Conservation (phyloP, 2,329 filamentous ascomycete species). For the Sphaceloma murrayae region DNA sequence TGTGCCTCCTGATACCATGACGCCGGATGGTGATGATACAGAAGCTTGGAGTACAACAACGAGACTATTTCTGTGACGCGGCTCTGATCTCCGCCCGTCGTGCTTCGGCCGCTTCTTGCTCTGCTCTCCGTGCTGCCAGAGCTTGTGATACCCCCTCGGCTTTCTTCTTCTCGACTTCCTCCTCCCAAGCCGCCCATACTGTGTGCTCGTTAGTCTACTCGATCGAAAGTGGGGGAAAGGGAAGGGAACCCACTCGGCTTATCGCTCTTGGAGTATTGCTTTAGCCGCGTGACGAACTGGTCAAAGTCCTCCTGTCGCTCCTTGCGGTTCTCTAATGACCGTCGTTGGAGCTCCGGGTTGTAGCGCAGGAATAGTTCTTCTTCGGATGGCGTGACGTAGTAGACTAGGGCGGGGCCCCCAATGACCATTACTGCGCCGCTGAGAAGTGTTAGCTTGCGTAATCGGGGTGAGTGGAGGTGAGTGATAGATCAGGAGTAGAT, state of each 20-base stretch:
- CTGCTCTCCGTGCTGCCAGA: conserved; percentile 26
- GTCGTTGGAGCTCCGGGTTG: conserved; percentile 87
- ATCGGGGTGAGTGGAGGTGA: not conserved
- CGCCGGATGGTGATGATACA: not conserved
- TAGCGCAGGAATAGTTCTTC: conserved; percentile 87
- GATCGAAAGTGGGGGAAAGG: not conserved
- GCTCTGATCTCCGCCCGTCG: conserved; percentile 26
- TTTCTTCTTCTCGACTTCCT: conserved; percentile 24
- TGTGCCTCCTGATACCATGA: too few species aligned
- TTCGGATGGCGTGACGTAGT: conserved; percentile 72
- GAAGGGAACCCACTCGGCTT: conserved; percentile 63
- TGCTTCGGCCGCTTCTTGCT: conserved; percentile 25
- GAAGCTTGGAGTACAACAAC: not conserved
- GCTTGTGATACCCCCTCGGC: conserved; percentile 23
- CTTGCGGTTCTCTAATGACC: conserved; percentile 68
- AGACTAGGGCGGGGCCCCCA: conserved; percentile 75
- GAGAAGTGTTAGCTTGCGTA: conserved; percentile 12
- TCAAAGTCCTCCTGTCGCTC: conserved; percentile 79
- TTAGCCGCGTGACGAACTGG: conserved; percentile 72
- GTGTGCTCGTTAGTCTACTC: conserved; percentile 3
- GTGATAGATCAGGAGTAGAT: not conserved
- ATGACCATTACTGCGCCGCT: conserved; percentile 65
- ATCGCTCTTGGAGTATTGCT: conserved; percentile 81
- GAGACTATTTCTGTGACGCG: conserved; percentile 6
- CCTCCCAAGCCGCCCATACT: conserved; percentile 32